A percentile compares a stretch with the other conserved stretches of the same genome.
Evolutionary conservation across 345 rosid genomes (phyloP).

Genomic region (Pugionium cornutum): DNA sequence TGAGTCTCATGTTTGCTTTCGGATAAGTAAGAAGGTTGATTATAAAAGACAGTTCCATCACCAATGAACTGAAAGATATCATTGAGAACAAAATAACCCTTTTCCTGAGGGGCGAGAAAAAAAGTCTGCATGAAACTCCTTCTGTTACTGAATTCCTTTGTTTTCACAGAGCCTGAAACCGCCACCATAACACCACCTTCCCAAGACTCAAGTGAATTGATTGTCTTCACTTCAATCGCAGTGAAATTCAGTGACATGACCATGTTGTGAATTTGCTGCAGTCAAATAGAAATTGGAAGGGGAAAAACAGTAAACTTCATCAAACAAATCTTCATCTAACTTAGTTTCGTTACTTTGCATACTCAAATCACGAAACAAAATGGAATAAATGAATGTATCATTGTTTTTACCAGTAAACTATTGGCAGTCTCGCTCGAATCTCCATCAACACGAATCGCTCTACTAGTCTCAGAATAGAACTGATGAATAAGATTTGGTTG

Average conservation of each 20-base stretch:
- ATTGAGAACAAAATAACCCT: slow-evolving; percentile 85
- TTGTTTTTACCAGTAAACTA: slow-evolving; percentile 57
- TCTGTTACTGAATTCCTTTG: slow-evolving; percentile 56
- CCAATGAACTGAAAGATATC: slow-evolving; percentile 83
- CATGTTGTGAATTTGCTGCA: slow-evolving; percentile 78
- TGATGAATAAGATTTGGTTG: slow-evolving; percentile 84
- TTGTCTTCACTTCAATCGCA: slow-evolving; percentile 92
- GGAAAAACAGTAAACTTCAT: background rate
- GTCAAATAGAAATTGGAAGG: background rate
- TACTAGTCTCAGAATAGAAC: slow-evolving; percentile 73
- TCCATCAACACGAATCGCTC: slow-evolving; percentile 76
- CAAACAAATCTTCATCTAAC: slow-evolving; percentile 3
- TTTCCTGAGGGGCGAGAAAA: slow-evolving; percentile 95
- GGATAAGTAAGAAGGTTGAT: slow-evolving; percentile 50
- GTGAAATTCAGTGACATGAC: slow-evolving; percentile 63
- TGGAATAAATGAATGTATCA: background rate
- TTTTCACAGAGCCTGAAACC: slow-evolving; percentile 85
- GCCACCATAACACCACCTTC: slow-evolving; percentile 80
- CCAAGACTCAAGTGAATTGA: slow-evolving; percentile 83
- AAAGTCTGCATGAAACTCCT: slow-evolving; percentile 84
- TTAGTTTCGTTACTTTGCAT: background rate
- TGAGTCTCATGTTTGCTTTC: slow-evolving; percentile 56
- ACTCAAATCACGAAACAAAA: background rate
- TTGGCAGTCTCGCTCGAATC: slow-evolving; percentile 69
- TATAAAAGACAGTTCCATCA: slow-evolving; percentile 52